Conservation (phyloP, 2,329 filamentous ascomycete genomes). For the Diplodia seriata region DNA sequence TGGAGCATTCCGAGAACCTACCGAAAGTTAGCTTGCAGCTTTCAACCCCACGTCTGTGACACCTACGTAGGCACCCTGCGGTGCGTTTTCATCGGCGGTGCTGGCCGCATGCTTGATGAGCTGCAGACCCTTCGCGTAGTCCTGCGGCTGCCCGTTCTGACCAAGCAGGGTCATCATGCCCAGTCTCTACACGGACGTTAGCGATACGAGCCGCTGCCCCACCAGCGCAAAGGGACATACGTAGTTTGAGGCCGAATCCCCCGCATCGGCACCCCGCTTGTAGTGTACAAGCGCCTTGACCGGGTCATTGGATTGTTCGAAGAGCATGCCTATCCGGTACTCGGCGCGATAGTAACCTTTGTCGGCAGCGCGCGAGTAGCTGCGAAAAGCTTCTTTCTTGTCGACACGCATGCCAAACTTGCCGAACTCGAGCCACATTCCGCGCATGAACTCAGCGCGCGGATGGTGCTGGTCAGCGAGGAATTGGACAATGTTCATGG, state of each 20-base stretch:
- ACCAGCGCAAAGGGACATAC: conserved; percentile 13
- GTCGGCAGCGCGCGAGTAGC: conserved; percentile 84
- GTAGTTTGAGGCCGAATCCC: conserved; percentile 86
- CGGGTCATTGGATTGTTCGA: conserved; percentile 92
- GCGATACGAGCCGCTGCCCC: conserved; percentile 34
- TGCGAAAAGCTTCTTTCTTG: conserved; percentile 90
- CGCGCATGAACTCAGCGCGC: conserved; percentile 89
- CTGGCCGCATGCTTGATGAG: conserved; percentile 84
- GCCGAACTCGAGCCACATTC: conserved; percentile 98
- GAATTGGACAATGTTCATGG: conserved; percentile 89
- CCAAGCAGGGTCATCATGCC: conserved; percentile 98
- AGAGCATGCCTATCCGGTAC: conserved; percentile 98
- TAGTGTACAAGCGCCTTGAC: conserved; percentile 92
- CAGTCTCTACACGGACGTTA: conserved; percentile 59
- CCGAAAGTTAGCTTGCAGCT: conserved; percentile 42
- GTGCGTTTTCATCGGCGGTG: conserved; percentile 92
- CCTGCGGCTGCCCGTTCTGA: conserved; percentile 87
- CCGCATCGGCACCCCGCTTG: conserved; percentile 75
- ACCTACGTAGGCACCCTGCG: conserved; percentile 82
- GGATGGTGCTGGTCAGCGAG: conserved; percentile 91
- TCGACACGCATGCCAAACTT: conserved; percentile 91
- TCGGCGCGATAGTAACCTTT: conserved; percentile 87
- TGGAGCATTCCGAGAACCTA: conserved; percentile 87
- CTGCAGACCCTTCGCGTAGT: conserved; percentile 78
- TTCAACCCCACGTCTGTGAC: conserved; percentile 38